Percentiles rank a stretch among this genome's conserved stretches.
Evolutionary conservation across 176 grass and related monocot species (phyloP).

Genomic region (Poa annua): DNA sequence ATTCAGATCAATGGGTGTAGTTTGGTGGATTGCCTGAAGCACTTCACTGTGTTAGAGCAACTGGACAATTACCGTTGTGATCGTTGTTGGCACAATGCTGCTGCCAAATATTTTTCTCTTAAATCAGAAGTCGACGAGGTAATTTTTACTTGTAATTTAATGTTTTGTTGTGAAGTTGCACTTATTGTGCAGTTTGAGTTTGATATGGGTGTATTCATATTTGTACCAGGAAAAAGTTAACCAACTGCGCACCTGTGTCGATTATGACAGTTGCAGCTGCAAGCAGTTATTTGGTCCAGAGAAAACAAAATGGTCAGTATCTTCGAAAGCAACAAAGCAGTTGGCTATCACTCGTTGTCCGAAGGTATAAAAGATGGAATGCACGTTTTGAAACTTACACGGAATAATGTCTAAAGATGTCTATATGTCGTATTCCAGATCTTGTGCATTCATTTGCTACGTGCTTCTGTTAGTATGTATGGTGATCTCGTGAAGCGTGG

Average conservation of each 20-base stretch:
- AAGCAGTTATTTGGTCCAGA: conserved; percentile 56
- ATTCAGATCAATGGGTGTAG: conserved; percentile 74
- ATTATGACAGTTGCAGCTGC: conserved; percentile 74
- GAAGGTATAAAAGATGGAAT: conserved; percentile 58
- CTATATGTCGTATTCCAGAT: conserved; percentile 55
- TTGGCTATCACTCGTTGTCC: conserved; percentile 74
- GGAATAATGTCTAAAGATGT: conserved; percentile 33
- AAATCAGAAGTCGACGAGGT: conserved; percentile 70
- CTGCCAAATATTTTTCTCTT: conserved; percentile 68
- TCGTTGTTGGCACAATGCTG: conserved; percentile 84
- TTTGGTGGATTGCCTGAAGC: conserved; percentile 72
- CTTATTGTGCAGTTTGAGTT: conserved; percentile 20
- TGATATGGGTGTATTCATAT: conserved; percentile 22
- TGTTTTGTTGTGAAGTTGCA: conserved; percentile 21
- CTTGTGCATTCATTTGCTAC: conserved; percentile 89
- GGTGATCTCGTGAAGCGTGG: conserved; percentile 71
- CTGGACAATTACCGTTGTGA: conserved; percentile 84
- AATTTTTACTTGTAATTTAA: not conserved
- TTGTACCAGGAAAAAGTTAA: conserved; percentile 66
- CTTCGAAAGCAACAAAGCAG: conserved; percentile 82
- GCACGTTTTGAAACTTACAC: conserved; percentile 10
- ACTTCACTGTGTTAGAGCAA: conserved; percentile 74
- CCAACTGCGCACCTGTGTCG: conserved; percentile 63
- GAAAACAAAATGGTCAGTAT: conserved; percentile 59
- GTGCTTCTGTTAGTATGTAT: conserved; percentile 64